Conservation (phyloP, 352 stramenopile genomes). For the Globisporangium orthogonon region DNA sequence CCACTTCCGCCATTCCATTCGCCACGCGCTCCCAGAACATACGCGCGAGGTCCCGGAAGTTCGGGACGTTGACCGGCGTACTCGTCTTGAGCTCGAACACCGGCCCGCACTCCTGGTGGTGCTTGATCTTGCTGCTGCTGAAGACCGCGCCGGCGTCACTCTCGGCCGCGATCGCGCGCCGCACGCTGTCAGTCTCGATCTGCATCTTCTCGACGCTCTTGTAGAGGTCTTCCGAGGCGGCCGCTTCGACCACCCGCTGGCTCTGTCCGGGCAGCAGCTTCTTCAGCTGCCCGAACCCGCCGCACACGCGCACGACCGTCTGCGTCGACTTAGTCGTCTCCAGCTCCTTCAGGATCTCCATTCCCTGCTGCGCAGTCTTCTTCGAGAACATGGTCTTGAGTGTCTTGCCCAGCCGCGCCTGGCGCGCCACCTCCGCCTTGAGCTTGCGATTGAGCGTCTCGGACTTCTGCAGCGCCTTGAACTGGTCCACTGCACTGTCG, state of each 20-base stretch:
- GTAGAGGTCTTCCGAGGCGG: slow-evolving; percentile 1
- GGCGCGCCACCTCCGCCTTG: slow-evolving; percentile 6
- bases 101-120: slow-evolving; percentile 6
- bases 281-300: neutral
- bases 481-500: slow-evolving; percentile 7
- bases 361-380: slow-evolving; percentile 9
- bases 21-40: slow-evolving; percentile 1
- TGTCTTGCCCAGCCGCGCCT: slow-evolving; percentile 4
- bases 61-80: slow-evolving; percentile 4
- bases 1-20: neutral
- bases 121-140: slow-evolving; percentile 7
- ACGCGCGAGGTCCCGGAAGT: slow-evolving; percentile 4
- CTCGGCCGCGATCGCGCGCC: slow-evolving; percentile 1
- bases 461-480: slow-evolving; percentile 9
- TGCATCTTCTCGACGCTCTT: slow-evolving; percentile 10
- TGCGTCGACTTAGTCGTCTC: neutral
- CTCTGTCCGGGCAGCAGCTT: neutral
- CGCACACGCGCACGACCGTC: neutral
- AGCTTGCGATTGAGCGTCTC: slow-evolving; percentile 7
- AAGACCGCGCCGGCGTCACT: slow-evolving; percentile 4
- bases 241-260: neutral
- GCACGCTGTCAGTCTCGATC: slow-evolving; percentile 8
- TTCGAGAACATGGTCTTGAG: slow-evolving; percentile 9
- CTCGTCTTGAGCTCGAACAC: slow-evolving; percentile 14
- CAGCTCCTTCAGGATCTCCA: slow-evolving; percentile 3